These are phyloP conservation scores for Suillus plorans DNA, from an alignment of 768 basidiomycete species.

Conservation along the genomic window DNA sequence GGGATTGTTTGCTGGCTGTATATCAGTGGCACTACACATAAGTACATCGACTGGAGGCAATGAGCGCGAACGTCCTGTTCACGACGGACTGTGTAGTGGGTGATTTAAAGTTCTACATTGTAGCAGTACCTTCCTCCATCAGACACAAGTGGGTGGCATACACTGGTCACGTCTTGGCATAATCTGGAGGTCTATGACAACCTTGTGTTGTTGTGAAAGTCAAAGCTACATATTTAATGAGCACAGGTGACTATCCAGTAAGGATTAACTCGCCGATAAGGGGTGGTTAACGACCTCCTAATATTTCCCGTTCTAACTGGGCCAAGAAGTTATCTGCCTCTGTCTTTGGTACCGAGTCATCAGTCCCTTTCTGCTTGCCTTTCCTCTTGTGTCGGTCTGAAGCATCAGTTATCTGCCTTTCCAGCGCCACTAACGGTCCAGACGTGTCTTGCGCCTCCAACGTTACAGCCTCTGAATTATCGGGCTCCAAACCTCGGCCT, in stretches of 20 bases:
- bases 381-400: slow-evolving; percentile 24
- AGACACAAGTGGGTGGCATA: neutral
- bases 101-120: neutral
- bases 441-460: neutral
- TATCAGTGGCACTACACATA: neutral
- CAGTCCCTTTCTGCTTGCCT: slow-evolving; percentile 12
- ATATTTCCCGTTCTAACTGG: slow-evolving; percentile 62
- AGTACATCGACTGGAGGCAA: neutral
- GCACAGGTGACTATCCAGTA: no score
- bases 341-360: slow-evolving; percentile 15
- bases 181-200: neutral
- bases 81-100: neutral
- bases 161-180: neutral
- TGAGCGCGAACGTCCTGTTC: neutral
- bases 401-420: slow-evolving; percentile 29
- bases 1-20: neutral
- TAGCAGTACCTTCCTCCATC: neutral
- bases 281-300: slow-evolving; percentile 26
- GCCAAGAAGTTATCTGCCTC: slow-evolving; percentile 69
- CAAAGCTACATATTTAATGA: neutral
- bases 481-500: neutral
- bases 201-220: neutral
- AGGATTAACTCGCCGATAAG: neutral
- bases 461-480: neutral
- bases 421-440: slow-evolving; percentile 55